phyloP scores from a whole-genome alignment of 2,329 filamentous ascomycete species.

The Zalaria obscura region DNA sequence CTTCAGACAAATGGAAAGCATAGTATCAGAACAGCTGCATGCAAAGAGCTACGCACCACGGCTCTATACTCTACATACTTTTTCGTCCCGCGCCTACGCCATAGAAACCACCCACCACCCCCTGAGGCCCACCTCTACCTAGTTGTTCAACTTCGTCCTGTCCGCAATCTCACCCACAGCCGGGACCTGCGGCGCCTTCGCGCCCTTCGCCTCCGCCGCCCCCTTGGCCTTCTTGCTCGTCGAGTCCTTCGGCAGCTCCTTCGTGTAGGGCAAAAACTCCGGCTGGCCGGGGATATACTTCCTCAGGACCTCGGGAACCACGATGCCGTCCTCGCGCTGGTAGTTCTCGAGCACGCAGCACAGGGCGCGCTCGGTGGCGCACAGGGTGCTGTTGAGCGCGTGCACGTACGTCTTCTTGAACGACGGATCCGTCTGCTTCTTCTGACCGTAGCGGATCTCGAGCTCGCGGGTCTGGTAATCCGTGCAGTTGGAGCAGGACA shows the following conservation, averaged over 20 bases:
- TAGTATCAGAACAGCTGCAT: no score
- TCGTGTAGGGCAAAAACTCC: conserved; percentile 77
- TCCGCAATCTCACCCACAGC: conserved; percentile 7
- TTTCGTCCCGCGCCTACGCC: no score
- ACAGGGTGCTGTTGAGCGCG: conserved; percentile 77
- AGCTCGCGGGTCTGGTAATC: conserved; percentile 93
- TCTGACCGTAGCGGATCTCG: conserved; percentile 81
- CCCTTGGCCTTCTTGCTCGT: conserved; percentile 44
- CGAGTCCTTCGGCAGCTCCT: conserved; percentile 68
- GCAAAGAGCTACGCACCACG: no score
- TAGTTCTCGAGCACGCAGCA: conserved; percentile 97
- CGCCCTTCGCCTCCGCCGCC: conserved; percentile 12
- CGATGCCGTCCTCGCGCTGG: conserved; percentile 74
- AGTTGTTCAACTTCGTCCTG: conserved; percentile 5
- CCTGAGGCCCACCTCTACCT: background rate
- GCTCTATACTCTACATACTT: no score
- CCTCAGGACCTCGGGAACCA: conserved; percentile 67
- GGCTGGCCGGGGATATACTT: conserved; percentile 85
- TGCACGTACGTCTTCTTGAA: conserved; percentile 89
- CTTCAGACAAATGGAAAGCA: no score
- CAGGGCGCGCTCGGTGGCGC: conserved; percentile 79
- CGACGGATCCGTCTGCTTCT: conserved; percentile 61
- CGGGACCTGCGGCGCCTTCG: conserved; percentile 12
- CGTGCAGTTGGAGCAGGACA: conserved; percentile 95
- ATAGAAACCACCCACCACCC: no score